Evolutionary conservation across 2,329 filamentous ascomycete species (phyloP).

Genomic region (Trichoderma polysporum): DNA sequence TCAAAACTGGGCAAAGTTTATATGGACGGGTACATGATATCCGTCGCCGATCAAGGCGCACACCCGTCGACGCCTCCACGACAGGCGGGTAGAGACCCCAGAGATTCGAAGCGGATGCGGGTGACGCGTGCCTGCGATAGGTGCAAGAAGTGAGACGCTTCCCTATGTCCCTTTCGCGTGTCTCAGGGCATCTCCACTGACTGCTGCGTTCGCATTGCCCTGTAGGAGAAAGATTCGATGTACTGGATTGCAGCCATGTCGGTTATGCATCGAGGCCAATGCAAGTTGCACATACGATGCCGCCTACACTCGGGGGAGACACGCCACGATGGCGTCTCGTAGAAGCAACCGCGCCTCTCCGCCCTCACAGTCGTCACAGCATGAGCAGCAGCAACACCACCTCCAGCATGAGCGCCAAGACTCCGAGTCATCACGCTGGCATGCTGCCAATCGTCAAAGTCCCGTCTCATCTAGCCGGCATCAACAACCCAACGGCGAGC

Average conservation of each 20-base stretch:
- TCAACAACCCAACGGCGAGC: neutral
- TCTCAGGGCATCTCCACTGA: neutral
- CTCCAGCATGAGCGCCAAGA: conserved; percentile 8
- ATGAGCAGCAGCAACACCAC: neutral
- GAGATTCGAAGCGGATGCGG: conserved; percentile 17
- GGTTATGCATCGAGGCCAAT: conserved; percentile 18
- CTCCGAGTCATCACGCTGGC: conserved; percentile 9
- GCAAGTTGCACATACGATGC: conserved; percentile 16
- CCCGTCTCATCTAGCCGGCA: neutral
- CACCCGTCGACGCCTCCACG: conserved; percentile 14
- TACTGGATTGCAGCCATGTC: conserved; percentile 10
- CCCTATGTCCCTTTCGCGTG: neutral
- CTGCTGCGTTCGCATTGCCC: neutral
- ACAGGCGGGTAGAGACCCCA: conserved; percentile 5
- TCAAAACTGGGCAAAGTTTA: neutral
- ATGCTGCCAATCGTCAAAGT: conserved; percentile 7
- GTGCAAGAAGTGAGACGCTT: conserved; percentile 15
- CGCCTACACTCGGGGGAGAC: conserved; percentile 10
- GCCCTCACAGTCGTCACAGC: neutral
- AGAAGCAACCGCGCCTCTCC: conserved; percentile 8
- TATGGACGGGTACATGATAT: conserved; percentile 18
- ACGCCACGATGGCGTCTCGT: conserved; percentile 7
- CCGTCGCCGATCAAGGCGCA: conserved; percentile 10
- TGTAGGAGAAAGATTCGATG: conserved; percentile 14
- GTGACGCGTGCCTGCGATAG: conserved; percentile 17